Conservation (phyloP, 129 eudicot species). For the Centrapalus pauciflorus region DNA sequence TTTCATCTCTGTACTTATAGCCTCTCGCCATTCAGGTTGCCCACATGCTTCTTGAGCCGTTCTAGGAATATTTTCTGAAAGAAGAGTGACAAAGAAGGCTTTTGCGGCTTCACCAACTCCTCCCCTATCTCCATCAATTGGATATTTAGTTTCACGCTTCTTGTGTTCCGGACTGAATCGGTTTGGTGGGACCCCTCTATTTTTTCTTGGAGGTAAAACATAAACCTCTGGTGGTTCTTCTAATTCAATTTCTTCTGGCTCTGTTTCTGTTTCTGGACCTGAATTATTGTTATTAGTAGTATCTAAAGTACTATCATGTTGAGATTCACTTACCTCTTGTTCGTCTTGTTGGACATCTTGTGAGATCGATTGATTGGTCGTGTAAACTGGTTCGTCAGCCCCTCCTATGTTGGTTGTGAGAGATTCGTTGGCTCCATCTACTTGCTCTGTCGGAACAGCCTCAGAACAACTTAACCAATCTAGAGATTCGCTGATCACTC, state of each 20-base stretch:
- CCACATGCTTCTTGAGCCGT: not conserved
- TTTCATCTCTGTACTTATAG: too few relatives aligned
- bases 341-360: not conserved
- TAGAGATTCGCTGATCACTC: not conserved
- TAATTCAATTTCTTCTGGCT: too few relatives aligned
- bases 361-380: not conserved
- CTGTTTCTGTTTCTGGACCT: not conserved
- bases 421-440: constrained; percentile 3
- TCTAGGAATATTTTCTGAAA: not conserved
- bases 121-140: not conserved
- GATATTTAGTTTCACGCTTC: not conserved
- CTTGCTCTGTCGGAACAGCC: not conserved
- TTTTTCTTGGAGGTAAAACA: not conserved
- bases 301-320: not conserved
- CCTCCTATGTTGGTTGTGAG: not conserved
- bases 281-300: not conserved
- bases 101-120: not conserved
- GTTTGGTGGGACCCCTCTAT: not conserved
- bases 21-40: not conserved
- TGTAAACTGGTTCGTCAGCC: not conserved
- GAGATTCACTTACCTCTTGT: not conserved
- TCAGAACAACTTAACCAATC: not conserved
- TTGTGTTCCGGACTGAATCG: not conserved
- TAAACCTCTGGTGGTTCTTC: not conserved
- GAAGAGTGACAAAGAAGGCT: not conserved